Evolutionary conservation across 2,329 filamentous ascomycete species (phyloP).

Genomic region (Mollisiaceae sp.): DNA sequence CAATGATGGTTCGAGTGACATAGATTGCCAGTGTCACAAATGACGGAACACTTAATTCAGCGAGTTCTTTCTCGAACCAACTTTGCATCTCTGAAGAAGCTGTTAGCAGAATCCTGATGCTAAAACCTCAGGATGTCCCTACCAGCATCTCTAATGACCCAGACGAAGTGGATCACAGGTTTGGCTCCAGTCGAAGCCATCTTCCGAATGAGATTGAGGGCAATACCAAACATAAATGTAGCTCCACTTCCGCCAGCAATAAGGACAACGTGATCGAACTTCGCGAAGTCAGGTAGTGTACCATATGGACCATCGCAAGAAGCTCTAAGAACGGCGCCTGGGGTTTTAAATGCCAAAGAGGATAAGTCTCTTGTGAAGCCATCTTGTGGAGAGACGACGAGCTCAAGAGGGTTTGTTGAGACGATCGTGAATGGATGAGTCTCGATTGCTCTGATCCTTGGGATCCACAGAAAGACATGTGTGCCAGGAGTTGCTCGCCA

Average conservation of each 20-base stretch:
- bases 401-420: conserved; percentile 53
- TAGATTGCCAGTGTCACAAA: conserved; percentile 2
- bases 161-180: neutral
- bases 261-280: conserved; percentile 60
- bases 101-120: neutral
- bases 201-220: conserved; percentile 42
- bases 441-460: conserved; percentile 59
- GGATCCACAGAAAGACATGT: conserved; percentile 69
- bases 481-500: conserved; percentile 55
- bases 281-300: conserved; percentile 55
- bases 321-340: conserved; percentile 53
- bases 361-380: conserved; percentile 63
- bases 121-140: neutral
- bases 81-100: conserved; percentile 42
- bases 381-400: conserved; percentile 61
- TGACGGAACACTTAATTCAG: conserved; percentile 32
- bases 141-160: neutral
- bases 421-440: conserved; percentile 69
- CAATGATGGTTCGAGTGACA: neutral
- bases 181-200: neutral
- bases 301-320: conserved; percentile 66
- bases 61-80: conserved; percentile 35
- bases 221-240: conserved; percentile 60
- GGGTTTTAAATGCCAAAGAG: conserved; percentile 53
- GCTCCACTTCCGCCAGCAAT: conserved; percentile 66